Evolutionary conservation across 495 filamentous ascomycete genomes (phyloP).

Genomic region (Neurospora tetrasperma): DNA sequence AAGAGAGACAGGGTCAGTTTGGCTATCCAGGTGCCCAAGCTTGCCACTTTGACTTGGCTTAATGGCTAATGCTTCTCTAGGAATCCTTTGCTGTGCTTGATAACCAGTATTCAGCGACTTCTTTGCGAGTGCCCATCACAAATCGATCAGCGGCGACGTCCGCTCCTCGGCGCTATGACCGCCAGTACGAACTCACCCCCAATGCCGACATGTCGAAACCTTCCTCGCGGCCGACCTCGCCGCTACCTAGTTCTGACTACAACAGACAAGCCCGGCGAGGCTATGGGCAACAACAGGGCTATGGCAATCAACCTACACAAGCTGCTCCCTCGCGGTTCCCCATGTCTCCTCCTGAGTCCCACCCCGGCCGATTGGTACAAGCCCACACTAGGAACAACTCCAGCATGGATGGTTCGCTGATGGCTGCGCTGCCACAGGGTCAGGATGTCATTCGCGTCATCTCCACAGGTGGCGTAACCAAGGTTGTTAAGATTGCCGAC

Average conservation of each 20-base stretch:
- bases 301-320: conserved; percentile 21
- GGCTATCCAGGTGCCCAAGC: conserved; percentile 19
- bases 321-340: conserved; percentile 26
- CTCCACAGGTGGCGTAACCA: conserved; percentile 79
- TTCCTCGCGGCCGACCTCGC: conserved; percentile 61
- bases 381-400: conserved; percentile 52
- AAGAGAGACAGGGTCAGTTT: conserved; percentile 74
- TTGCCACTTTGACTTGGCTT: conserved; percentile 12
- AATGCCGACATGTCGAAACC: conserved; percentile 41
- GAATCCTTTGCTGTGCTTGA: conserved; percentile 66
- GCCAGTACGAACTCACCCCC: conserved; percentile 44
- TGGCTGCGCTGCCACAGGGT: conserved; percentile 67
- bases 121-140: conserved; percentile 45
- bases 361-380: conserved; percentile 35
- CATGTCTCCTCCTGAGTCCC: conserved; percentile 29
- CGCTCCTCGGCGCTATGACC: conserved; percentile 53
- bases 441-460: conserved; percentile 84
- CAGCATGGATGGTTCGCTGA: conserved; percentile 70
- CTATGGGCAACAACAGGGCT: conserved; percentile 31
- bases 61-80: conserved; percentile 26
- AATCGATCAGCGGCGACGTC: conserved; percentile 36
- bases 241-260: conserved; percentile 47
- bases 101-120: conserved; percentile 52
- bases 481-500: conserved; percentile 78
- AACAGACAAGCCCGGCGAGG: conserved; percentile 29